Base-by-base conservation (phyloP, 371 early-diverging fungal genomes). In the Conidiobolus coronatus region DNA sequence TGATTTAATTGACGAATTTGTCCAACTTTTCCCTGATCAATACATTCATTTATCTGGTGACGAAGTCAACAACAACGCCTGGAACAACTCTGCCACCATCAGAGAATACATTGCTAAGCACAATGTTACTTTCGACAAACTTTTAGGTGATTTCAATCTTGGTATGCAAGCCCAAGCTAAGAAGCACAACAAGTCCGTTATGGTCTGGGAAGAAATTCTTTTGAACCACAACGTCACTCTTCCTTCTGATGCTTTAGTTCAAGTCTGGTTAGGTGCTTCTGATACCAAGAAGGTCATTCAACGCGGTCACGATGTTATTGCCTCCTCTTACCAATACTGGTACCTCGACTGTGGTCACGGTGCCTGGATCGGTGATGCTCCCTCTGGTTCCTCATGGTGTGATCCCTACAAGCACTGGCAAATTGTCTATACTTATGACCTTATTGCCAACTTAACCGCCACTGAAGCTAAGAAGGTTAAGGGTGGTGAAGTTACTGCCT, bases 371-470 rank as follows among this genome's bases (percentile, higher is more conserved):
- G 55, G 54, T 35, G 43, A 45, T 51, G 15, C 43, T 37, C 22
- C 35, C 45, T 36, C 40, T 57, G 77, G 79, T 47, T 70, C 68
- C 17, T 74, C 74, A 36, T 81, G 81, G 80, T 82, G 84, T 51
- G 69, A 65, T 43, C 82, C 82, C 15, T 81, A 66, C 67, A 84
- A 84, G 70, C 65, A 70, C 21, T 82, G 82, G 82, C 79, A 79
- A 64, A 71, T 72, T 40, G 73, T 82, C 12, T 84, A 84, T 53
- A 58, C 63, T 37, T 84, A 68, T 52, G 81, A 81, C 43, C 66
- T 39, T 5, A 22, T 50, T 18, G 50, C 52, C n/a, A 58, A 58
- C 50, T 23, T 53, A 44, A 55, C 52, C 38, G 35, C 43, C 19
- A 2, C 19, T 1, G 49, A 57, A 49, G 47, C 49, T 12, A 53